These are phyloP conservation scores for Alternaria novae-zelandiae DNA, from an alignment of 2,329 filamentous ascomycete species.

Conservation along the genomic window DNA sequence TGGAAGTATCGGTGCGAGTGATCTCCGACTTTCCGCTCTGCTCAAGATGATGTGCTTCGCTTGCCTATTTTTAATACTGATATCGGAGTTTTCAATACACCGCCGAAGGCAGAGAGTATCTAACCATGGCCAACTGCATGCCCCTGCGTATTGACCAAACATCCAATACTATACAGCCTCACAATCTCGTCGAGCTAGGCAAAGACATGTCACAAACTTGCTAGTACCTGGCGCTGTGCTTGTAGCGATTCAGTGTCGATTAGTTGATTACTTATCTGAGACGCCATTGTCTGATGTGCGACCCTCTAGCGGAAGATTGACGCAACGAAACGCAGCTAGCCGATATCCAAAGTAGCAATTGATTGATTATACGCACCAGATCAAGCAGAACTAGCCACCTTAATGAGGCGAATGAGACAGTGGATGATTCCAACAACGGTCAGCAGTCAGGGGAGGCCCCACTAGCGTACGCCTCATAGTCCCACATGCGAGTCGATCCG, in stretches of 20 bases:
- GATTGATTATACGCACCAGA: constrained; percentile 6
- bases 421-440: constrained; percentile 9
- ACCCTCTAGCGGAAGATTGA: not conserved
- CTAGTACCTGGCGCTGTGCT: not conserved
- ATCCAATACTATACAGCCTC: not conserved
- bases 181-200: not conserved
- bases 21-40: not conserved
- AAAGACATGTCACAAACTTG: not conserved
- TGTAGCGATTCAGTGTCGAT: not conserved
- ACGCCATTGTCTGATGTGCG: not conserved
- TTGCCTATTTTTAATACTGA: not conserved
- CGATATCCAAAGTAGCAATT: constrained; percentile 12
- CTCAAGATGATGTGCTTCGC: not conserved
- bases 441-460: constrained; percentile 27
- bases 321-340: not conserved
- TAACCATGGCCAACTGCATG: not conserved
- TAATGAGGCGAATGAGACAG: constrained; percentile 11
- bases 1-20: not conserved
- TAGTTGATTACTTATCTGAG: not conserved
- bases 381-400: not conserved
- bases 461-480: constrained; percentile 31
- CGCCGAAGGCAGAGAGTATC: not conserved
- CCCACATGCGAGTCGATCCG: constrained; percentile 32
- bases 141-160: not conserved
- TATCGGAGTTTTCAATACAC: not conserved